Base-by-base conservation (phyloP, 2,329 filamentous ascomycete genomes). In the Colletotrichum graminicola region DNA sequence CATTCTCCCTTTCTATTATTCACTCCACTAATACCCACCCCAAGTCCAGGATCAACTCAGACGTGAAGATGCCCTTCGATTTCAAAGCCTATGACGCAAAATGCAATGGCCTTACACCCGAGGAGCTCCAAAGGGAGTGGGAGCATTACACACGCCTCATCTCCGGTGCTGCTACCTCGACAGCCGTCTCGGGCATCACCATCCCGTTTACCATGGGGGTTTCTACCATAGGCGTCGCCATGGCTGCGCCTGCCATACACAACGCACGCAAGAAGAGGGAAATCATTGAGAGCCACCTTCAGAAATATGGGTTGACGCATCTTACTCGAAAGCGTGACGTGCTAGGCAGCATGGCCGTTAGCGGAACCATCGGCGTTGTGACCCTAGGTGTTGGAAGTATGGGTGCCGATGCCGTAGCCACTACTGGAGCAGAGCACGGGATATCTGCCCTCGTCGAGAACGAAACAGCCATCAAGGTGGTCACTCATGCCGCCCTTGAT, bases 221-320 rank as follows among this genome's bases (percentile, higher is more conserved):
- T 1, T 83, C 81, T 0, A 78, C 80, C 1, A 78, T 84, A 16
- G 82, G 82, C 0, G 76, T 83, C 8, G 82, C 78, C 3, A 74
- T 84, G 68, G 79, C 81, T 2, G 81, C 81, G 5, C 82, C 82
- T 1, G 78, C 80, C 0, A 79, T 84, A 2, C 82, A 83, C 66
- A 84, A 84, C 73, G 82, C 82, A 1, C 77, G 82, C 4, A 84
- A 81, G 74, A 84, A 84, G 67, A 77, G 82, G 10, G 81, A 82
- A 34, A 84, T 84, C 0, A 82, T 84, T 57, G 81, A 83, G 64
- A 76, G 74, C 4, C 80, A 82, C 32, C 77, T 84, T 1, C 77
- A 81, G 43, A 73, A 74, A 4, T 76, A 79, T 11, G 77, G 80
- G 5, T 73, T 76, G 4, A 79, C 77, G 0, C 81, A 84, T 54